Base-by-base conservation (phyloP, 352 stramenopile species). In the Globisporangium radiosum region DNA sequence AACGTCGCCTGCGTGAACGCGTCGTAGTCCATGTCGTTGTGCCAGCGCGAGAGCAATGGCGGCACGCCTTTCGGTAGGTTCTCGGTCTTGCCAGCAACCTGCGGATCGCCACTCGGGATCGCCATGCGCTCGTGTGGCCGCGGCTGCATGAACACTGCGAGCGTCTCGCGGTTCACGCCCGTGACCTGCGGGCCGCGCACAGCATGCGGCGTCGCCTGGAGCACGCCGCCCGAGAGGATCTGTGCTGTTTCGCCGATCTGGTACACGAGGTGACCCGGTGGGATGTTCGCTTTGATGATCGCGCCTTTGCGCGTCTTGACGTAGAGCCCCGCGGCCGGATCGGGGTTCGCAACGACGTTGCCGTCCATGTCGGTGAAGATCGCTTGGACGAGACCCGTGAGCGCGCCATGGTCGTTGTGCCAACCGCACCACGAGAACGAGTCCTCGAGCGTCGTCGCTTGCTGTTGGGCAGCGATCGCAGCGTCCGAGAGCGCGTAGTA, bases 131-230 rank as follows among this genome's bases (percentile, higher is more conserved):
- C 87, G 36, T 82, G 66, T 37, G 81, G 91, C 33, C 95, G 71
- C 15, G 96, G 95, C 70, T 99, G 89, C 91, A 99, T 98, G 73
- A 99, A 99, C 33, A 99, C 92, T 25, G 96, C 96, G 57, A 98
- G 89, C 17, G 95, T 97, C 66, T 98, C 92, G 59, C 96, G 85
- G 62, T 87, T 90, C 42, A 93, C 73, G 19, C 71, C 72, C n/a
- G 81, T 73, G 45, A 90, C 69, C 54, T 90, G 71, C 59, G 91
- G 76, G 0, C 79, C 80, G 56, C 90, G 71, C 33, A 98, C 95
- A 42, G 90, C 89, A 57, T 98, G 91, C 13, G 90, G 90, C 50
- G 91, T 97, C 9, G 90, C 94, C 64, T 96, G 85, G 11, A 99
- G 71, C 33, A 81, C 76, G 15, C 94, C 95, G 52, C 92, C 93